These are phyloP conservation scores for Fusarium odoratissimum DNA, from an alignment of 2,329 filamentous ascomycete genomes.

Conservation along the genomic window DNA sequence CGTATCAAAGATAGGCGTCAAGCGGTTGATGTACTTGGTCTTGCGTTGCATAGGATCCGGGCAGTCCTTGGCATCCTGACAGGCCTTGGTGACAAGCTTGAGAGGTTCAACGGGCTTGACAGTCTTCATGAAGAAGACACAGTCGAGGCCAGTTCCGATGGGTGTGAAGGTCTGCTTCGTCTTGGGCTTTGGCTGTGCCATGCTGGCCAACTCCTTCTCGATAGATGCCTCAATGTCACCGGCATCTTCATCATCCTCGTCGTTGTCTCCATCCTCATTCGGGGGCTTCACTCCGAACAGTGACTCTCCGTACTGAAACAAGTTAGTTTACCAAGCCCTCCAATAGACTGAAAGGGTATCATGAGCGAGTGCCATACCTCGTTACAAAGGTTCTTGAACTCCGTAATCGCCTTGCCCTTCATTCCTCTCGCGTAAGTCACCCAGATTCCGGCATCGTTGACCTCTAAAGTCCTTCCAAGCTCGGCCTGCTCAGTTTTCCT, in stretches of 20 bases:
- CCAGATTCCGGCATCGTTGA: constrained; percentile 81
- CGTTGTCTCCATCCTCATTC: constrained; percentile 47
- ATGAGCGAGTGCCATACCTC: constrained; percentile 59
- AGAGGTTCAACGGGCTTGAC: constrained; percentile 66
- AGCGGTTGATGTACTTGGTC: constrained; percentile 68
- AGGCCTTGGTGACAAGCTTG: constrained; percentile 65
- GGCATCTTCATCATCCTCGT: constrained; percentile 53
- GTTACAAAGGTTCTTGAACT: constrained; percentile 74
- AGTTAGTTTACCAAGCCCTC: constrained; percentile 10
- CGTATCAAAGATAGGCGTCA: constrained; percentile 64
- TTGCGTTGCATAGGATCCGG: constrained; percentile 57
- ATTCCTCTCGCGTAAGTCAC: constrained; percentile 79
- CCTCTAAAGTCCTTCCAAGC: constrained; percentile 64
- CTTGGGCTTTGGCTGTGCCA: constrained; percentile 53
- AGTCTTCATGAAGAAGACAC: constrained; percentile 72
- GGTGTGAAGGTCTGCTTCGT: constrained; percentile 63
- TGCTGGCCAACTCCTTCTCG: constrained; percentile 74
- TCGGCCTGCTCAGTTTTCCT: constrained; percentile 58
- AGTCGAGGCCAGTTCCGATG: constrained; percentile 68
- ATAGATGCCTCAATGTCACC: constrained; percentile 81
- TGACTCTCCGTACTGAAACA: constrained; percentile 71
- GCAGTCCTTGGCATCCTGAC: constrained; percentile 62
- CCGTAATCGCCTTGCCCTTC: constrained; percentile 75
- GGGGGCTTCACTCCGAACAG: constrained; percentile 64
- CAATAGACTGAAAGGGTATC: background rate